Evolutionary conservation across 441 rosid species (phyloP).

Genomic region (Viola pubescens): DNA sequence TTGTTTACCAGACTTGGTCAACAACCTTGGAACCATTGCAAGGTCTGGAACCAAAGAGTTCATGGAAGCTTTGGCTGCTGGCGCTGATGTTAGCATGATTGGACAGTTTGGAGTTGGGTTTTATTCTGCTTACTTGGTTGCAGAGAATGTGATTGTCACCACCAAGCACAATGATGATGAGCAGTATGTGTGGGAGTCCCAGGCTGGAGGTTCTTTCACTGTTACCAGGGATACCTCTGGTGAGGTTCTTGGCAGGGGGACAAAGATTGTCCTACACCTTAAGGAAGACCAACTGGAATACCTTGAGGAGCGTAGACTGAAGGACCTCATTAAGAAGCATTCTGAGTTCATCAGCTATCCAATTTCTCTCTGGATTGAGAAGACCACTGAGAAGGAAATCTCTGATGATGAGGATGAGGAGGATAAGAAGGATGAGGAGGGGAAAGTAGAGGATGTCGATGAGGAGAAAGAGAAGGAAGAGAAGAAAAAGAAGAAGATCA

Average conservation of each 20-base stretch:
- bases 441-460: constrained; percentile 63
- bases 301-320: constrained; percentile 72
- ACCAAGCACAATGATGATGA: constrained; percentile 77
- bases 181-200: constrained; percentile 83
- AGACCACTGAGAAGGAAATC: constrained; percentile 74
- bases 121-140: constrained; percentile 74
- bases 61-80: constrained; percentile 83
- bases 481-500: constrained; percentile 74
- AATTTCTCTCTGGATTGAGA: constrained; percentile 72
- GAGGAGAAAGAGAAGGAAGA: constrained; percentile 65
- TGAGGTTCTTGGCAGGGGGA: constrained; percentile 70
- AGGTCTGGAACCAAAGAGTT: constrained; percentile 90
- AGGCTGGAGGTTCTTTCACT: constrained; percentile 86
- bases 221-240: constrained; percentile 61
- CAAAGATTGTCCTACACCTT: constrained; percentile 58
- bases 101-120: constrained; percentile 93
- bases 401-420: constrained; percentile 70
- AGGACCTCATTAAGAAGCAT: constrained; percentile 80
- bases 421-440: constrained; percentile 55
- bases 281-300: constrained; percentile 79
- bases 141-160: constrained; percentile 63
- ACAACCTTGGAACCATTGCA: constrained; percentile 83
- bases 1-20: constrained; percentile 49
- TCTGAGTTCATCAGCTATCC: constrained; percentile 88
- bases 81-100: constrained; percentile 87